Evolutionary conservation across 1,284 basidiomycete genomes (phyloP).

Genomic region (Salmacisia buchloeana): DNA sequence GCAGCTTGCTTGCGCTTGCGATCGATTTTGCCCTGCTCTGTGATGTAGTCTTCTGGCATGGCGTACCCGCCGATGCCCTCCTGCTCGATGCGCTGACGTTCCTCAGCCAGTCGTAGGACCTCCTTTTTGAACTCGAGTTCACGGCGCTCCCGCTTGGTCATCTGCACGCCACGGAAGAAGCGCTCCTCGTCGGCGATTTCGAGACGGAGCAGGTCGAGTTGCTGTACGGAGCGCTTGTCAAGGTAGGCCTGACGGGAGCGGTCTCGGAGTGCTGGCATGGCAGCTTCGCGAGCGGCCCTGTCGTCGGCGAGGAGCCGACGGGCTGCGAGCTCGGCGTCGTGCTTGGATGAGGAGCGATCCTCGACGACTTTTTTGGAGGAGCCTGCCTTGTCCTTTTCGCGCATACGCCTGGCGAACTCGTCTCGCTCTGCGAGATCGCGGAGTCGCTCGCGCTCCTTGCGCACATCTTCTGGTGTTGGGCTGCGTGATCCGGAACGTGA

Average conservation of each 20-base stretch:
- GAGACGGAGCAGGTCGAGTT: constrained; percentile 83
- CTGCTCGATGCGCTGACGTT: constrained; percentile 78
- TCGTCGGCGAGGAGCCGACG: constrained; percentile 60
- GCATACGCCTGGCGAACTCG: constrained; percentile 83
- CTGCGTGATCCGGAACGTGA: neutral
- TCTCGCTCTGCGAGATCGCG: constrained; percentile 82
- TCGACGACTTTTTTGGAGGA: constrained; percentile 85
- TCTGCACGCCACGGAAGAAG: constrained; percentile 46
- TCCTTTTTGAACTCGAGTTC: constrained; percentile 90
- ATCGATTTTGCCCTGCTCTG: constrained; percentile 97
- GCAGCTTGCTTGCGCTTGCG: constrained; percentile 91
- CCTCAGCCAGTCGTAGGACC: constrained; percentile 83
- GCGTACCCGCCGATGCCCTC: constrained; percentile 55
- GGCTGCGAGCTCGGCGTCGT: constrained; percentile 71
- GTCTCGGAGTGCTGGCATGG: constrained; percentile 39
- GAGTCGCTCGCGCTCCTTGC: constrained; percentile 68
- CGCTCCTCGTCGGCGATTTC: constrained; percentile 59
- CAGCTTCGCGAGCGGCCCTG: constrained; percentile 27
- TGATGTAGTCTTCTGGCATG: constrained; percentile 71
- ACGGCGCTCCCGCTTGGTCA: constrained; percentile 73
- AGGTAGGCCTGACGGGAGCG: constrained; percentile 76
- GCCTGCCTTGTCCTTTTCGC: constrained; percentile 74
- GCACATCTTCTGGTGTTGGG: constrained; percentile 59
- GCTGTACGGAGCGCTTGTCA: constrained; percentile 89
- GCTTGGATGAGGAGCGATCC: constrained; percentile 62